Evolutionary conservation across 1,284 basidiomycete species (phyloP).

Genomic region (Moniliella sp.): DNA sequence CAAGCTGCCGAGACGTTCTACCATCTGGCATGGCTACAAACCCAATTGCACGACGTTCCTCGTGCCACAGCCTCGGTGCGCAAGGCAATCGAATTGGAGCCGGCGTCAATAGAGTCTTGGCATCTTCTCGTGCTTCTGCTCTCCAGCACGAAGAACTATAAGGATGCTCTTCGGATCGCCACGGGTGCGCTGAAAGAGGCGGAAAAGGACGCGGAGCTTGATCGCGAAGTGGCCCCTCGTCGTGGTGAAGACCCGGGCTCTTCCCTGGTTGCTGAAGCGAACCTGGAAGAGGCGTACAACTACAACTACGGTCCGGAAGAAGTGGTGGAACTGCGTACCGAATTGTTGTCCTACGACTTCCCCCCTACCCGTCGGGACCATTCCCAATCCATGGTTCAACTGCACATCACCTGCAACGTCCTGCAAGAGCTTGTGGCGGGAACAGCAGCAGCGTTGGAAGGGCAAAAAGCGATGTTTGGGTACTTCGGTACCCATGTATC

Average conservation of each 20-base stretch:
- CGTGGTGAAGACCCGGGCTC: too few species aligned
- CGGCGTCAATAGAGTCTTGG: slow-evolving; percentile 59
- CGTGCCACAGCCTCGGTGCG: slow-evolving; percentile 51
- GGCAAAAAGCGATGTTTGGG: slow-evolving; percentile 64
- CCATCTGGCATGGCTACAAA: slow-evolving; percentile 35
- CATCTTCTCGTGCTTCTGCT: slow-evolving; percentile 69
- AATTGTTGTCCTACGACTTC: slow-evolving; percentile 39
- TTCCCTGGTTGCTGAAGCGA: too few species aligned
- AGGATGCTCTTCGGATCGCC: slow-evolving; percentile 51
- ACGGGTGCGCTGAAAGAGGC: slow-evolving; percentile 41
- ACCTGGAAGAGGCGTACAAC: too few species aligned
- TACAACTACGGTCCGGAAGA: slow-evolving; percentile 14
- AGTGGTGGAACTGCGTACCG: slow-evolving; percentile 12
- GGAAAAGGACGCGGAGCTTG: slow-evolving; percentile 19
- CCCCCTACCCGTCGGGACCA: slow-evolving; percentile 45
- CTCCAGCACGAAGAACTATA: slow-evolving; percentile 59
- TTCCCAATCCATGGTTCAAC: slow-evolving; percentile 58
- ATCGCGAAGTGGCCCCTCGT: neutral
- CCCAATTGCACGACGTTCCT: slow-evolving; percentile 50
- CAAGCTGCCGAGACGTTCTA: slow-evolving; percentile 48
- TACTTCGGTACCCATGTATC: slow-evolving; percentile 42
- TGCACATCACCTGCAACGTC: slow-evolving; percentile 66
- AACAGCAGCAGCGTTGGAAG: slow-evolving; percentile 56
- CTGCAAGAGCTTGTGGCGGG: slow-evolving; percentile 70
- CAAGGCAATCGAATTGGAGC: slow-evolving; percentile 51